Conservation (phyloP, 192 early-diverging fungal species). For the Coemansia umbellata region DNA sequence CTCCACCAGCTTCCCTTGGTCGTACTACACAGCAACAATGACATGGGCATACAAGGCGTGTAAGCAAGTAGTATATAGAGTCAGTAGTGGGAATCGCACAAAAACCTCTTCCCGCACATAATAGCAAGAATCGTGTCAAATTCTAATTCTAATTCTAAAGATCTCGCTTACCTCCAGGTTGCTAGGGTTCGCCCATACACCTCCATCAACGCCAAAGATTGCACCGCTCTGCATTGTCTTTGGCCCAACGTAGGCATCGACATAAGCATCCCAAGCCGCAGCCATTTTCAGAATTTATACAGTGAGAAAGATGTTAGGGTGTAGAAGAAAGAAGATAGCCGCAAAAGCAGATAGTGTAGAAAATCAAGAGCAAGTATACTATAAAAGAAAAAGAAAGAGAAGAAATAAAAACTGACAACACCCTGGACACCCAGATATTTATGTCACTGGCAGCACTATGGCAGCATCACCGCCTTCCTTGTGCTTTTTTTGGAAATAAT, state of each 20-base stretch:
- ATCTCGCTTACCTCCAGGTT: slow-evolving; percentile 24
- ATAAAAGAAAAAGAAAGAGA: slow-evolving; percentile 15
- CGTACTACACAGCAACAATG: too few species aligned
- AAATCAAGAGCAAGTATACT: too few species aligned
- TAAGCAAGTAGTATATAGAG: too few species aligned
- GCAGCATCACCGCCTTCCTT: too few species aligned
- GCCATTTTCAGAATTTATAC: background rate
- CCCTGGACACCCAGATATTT: too few species aligned
- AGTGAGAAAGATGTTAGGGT: background rate
- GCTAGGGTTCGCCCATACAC: slow-evolving; percentile 74
- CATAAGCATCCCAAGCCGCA: background rate
- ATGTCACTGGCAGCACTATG: too few species aligned
- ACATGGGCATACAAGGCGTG: too few species aligned
- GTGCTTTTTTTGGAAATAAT: too few species aligned
- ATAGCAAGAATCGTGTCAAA: background rate
- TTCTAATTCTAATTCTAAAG: background rate
- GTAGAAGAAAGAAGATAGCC: slow-evolving; percentile 1
- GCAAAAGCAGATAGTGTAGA: too few species aligned
- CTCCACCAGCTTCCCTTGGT: too few species aligned
- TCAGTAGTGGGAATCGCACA: too few species aligned
- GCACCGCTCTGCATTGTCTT: slow-evolving; percentile 58
- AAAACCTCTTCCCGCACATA: too few species aligned
- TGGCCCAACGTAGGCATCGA: background rate
- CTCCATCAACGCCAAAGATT: slow-evolving; percentile 78
- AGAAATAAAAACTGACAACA: slow-evolving; percentile 7